Evolutionary conservation across 805 yeast genomes (phyloP).

Genomic region (Candida andamanensis): DNA sequence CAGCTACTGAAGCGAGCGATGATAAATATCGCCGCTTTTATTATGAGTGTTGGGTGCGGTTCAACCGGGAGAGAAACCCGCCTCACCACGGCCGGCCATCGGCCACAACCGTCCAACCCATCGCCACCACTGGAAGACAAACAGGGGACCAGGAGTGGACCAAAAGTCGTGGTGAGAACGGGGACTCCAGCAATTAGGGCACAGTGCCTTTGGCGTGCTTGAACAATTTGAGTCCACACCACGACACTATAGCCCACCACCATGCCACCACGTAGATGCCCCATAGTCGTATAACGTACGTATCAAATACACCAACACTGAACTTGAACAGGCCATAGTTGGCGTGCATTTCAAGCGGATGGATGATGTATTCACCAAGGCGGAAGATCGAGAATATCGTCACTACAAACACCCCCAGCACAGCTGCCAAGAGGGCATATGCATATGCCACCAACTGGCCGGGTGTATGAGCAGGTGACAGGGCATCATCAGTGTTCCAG

Average conservation of each 20-base stretch:
- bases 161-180: conserved; percentile 64
- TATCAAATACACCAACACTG: conserved; percentile 23
- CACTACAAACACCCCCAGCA: too few species aligned
- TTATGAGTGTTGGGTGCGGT: conserved; percentile 31
- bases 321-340: too few species aligned
- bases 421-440: too few species aligned
- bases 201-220: conserved; percentile 50
- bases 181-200: too few species aligned
- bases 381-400: too few species aligned
- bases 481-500: conserved; percentile 12
- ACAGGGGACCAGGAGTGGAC: conserved; percentile 81
- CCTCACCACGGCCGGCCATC: too few species aligned
- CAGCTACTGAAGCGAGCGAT: not conserved
- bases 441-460: too few species aligned
- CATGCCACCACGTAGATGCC: conserved; percentile 36
- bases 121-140: conserved; percentile 50
- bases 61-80: conserved; percentile 29
- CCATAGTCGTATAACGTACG: conserved; percentile 31
- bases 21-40: conserved; percentile 20
- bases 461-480: too few species aligned
- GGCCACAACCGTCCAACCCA: conserved; percentile 15
- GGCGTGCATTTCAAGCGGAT: too few species aligned
- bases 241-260: conserved; percentile 69
- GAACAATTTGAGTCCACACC: conserved; percentile 79
- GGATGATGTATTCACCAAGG: too few species aligned